These are phyloP conservation scores for Nakataea oryzae DNA, from an alignment of 2,329 filamentous ascomycete species.

Conservation along the genomic window DNA sequence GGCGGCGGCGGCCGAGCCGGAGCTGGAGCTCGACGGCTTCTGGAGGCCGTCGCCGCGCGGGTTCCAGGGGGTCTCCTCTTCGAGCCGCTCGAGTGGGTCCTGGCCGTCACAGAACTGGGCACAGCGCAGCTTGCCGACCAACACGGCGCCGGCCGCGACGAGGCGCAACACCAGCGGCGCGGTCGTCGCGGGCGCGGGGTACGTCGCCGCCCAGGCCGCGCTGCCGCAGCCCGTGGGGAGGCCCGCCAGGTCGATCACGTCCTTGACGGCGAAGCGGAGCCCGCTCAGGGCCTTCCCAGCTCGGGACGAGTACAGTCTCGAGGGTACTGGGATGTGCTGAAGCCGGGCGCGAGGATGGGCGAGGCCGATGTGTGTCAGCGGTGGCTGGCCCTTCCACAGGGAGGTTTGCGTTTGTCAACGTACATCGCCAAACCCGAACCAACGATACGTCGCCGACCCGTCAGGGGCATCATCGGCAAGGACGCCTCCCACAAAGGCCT, in stretches of 20 bases:
- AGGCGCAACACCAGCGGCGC: slow-evolving; percentile 37
- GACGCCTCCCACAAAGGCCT: slow-evolving; percentile 14
- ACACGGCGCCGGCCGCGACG: slow-evolving; percentile 40
- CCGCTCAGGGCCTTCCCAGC: slow-evolving; percentile 1
- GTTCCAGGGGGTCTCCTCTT: slow-evolving; percentile 31
- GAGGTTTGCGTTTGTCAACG: slow-evolving; percentile 20
- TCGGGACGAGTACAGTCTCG: neutral
- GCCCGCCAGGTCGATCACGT: slow-evolving; percentile 4
- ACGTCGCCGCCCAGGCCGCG: neutral
- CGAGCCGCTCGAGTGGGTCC: slow-evolving; percentile 33
- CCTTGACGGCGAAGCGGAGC: slow-evolving; percentile 6
- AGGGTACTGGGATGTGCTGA: slow-evolving; percentile 4
- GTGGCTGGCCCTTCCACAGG: slow-evolving; percentile 12
- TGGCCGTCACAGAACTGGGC: slow-evolving; percentile 30
- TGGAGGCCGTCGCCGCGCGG: slow-evolving; percentile 36
- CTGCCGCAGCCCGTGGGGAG: neutral
- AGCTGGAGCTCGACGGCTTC: slow-evolving; percentile 33
- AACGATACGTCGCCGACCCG: slow-evolving; percentile 7
- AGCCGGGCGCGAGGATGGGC: too few species aligned
- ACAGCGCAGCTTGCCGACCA: slow-evolving; percentile 37
- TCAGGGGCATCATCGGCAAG: slow-evolving; percentile 19
- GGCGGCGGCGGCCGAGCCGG: slow-evolving; percentile 25
- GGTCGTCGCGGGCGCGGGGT: neutral
- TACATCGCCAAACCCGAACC: slow-evolving; percentile 9
- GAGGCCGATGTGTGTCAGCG: slow-evolving; percentile 10